Evolutionary conservation across 176 grass and related monocot species (phyloP), one percentile per base, ranked within the genome.

Genomic region (Aegilops sharonensis): DNA sequence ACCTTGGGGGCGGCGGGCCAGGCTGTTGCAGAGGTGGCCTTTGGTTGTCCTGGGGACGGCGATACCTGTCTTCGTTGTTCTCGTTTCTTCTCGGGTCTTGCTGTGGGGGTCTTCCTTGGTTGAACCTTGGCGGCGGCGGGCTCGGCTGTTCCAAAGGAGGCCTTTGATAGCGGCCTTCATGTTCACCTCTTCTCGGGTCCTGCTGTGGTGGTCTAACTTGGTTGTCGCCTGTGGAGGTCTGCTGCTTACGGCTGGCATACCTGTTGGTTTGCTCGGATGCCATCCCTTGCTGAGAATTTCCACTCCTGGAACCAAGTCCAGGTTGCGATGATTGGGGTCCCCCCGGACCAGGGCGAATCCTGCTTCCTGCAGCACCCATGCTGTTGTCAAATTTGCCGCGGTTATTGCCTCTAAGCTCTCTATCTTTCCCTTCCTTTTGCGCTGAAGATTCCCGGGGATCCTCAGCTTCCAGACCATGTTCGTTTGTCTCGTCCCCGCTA

Each of bases 11-110:
- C 1, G 64, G 65, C 37, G 17, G 79, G 79, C 78, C 72, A 21
- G 64, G 68, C 61, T 80, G 81, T 30, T 80, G 45, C 10, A 2
- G 35, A 74, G 75, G 47, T 5, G 12, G 75, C 56, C 47, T 84
- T 66, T 87, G 32, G 18, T 85, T 62, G 9, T 77, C 75, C 42
- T 83, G 40, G 40, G 40, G 0, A 3, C 40, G 40, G 2, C 6
- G 56, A 79, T 65, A 32, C 37, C 43, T 23, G 6, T 52, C 36
- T 42, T 42, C 40, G 40, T 42, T 42, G 40, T 42, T 83, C 74
- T 92, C 84, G 40, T 82, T 84, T 79, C 86, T 82, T 37, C 62
- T 81, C 43, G 63, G 75, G 25, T 87, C 87, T 77, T 86, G 91
- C 20, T 68, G 69, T 3, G 69, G 48, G 76, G 60, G 83, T 89